phyloP scores from a whole-genome alignment of 768 basidiomycete genomes.

The Daedaleopsis nitida region DNA sequence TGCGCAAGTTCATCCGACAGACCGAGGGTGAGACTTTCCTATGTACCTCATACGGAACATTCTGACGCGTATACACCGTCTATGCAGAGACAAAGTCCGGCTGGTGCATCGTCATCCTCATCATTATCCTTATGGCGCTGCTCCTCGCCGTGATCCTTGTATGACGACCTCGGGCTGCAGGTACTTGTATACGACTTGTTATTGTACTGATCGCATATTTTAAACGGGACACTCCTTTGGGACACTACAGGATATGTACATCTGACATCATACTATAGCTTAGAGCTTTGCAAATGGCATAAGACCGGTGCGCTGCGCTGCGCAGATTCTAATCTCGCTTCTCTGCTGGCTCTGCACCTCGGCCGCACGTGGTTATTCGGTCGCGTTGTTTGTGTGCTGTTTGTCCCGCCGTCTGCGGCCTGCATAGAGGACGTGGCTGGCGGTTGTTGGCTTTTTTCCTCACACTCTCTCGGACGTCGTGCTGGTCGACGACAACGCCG shows the following conservation, averaged over 20 bases:
- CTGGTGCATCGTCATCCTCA: conserved; percentile 87
- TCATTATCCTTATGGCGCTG: conserved; percentile 75
- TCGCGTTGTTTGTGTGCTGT: conserved; percentile 26
- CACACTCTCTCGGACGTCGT: conserved; percentile 11
- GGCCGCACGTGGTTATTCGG: conserved; percentile 10
- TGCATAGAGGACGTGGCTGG: neutral
- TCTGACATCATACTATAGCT: neutral
- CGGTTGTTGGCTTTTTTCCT: conserved; percentile 13
- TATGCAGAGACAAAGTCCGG: conserved; percentile 77
- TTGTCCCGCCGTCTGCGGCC: conserved; percentile 20
- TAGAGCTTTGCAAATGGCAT: neutral
- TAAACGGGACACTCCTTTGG: conserved; percentile 8
- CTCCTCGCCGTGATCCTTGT: conserved; percentile 80
- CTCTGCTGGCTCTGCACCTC: neutral
- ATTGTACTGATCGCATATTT: conserved; percentile 9
- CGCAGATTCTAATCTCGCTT: neutral
- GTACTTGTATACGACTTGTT: neutral
- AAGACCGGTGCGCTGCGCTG: neutral
- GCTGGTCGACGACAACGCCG: conserved; percentile 17
- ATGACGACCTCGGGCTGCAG: conserved; percentile 32
- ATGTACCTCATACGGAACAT: neutral
- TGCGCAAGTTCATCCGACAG: conserved; percentile 84
- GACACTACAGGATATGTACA: neutral
- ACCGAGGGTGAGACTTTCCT: conserved; percentile 61
- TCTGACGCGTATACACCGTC: neutral